A percentile compares a stretch with the other conserved stretches of the same genome.
Evolutionary conservation across 306 rosid species (phyloP).

Genomic region (Abrus pulchellus): DNA sequence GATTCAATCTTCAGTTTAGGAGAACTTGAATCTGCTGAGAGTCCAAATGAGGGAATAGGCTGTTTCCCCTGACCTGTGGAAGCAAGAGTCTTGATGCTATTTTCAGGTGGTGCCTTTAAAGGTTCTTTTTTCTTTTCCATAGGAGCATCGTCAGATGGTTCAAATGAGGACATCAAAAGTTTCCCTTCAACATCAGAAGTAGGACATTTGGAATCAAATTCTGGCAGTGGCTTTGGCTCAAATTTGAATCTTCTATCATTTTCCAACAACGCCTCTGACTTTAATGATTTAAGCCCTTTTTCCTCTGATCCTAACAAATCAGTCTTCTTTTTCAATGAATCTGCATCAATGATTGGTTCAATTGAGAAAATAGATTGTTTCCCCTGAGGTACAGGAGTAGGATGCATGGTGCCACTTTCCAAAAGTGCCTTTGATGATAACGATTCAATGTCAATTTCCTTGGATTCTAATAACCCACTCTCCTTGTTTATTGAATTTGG

Average conservation of each 20-base stretch:
- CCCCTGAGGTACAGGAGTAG: slow-evolving; percentile 20
- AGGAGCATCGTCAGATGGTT: slow-evolving; percentile 38
- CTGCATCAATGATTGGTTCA: slow-evolving; percentile 38
- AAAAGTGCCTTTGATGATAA: slow-evolving; percentile 5
- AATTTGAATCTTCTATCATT: slow-evolving; percentile 28
- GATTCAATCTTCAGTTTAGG: slow-evolving; percentile 36
- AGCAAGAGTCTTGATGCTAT: slow-evolving; percentile 37
- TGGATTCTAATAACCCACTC: slow-evolving; percentile 31
- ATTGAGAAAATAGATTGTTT: slow-evolving; percentile 32
- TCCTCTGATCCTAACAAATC: slow-evolving; percentile 41
- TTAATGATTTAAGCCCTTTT: slow-evolving; percentile 37
- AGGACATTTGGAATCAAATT: slow-evolving; percentile 27
- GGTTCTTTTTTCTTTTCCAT: slow-evolving; percentile 41
- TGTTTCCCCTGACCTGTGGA: slow-evolving; percentile 39
- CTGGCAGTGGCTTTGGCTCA: slow-evolving; percentile 34
- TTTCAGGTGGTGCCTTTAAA: slow-evolving; percentile 38
- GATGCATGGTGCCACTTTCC: slow-evolving; percentile 31
- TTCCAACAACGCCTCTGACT: slow-evolving; percentile 35
- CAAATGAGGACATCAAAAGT: slow-evolving; percentile 20
- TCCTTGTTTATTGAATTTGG: slow-evolving; percentile 29
- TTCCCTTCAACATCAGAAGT: slow-evolving; percentile 36
- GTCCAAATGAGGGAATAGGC: slow-evolving; percentile 45
- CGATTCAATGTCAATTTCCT: slow-evolving; percentile 34
- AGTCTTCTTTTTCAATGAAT: slow-evolving; percentile 44
- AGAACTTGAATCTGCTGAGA: slow-evolving; percentile 27